A percentile compares a stretch with the other conserved stretches of the same genome.
These are phyloP conservation scores for Straminergon stramineum DNA, from an alignment of 225 moss, liverwort and hornwort genomes.

Conservation along the genomic window DNA sequence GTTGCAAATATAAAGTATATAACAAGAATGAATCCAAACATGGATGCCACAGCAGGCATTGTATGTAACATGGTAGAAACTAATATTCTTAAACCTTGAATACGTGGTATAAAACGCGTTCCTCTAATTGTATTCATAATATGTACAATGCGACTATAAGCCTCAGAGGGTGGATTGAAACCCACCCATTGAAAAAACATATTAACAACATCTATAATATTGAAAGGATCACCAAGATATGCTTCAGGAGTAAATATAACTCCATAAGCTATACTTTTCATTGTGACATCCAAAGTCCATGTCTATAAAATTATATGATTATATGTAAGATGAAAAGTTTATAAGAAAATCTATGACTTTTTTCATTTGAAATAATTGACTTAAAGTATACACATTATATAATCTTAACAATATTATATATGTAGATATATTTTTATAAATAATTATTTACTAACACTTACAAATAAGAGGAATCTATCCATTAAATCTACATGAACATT, in stretches of 20 bases:
- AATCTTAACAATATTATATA: too few species aligned
- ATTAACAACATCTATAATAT: constrained; percentile 53
- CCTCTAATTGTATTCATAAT: constrained; percentile 51
- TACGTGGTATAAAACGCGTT: constrained; percentile 51
- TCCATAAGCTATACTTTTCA: constrained; percentile 63
- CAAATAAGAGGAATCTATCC: constrained; percentile 42
- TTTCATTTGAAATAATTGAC: not conserved
- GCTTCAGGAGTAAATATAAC: constrained; percentile 78
- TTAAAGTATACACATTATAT: not conserved
- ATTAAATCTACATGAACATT: constrained; percentile 24
- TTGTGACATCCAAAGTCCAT: constrained; percentile 36
- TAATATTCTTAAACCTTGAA: constrained; percentile 42
- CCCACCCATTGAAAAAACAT: constrained; percentile 61
- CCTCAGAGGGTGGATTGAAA: constrained; percentile 34
- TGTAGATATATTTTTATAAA: too few species aligned
- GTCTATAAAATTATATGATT: constrained; percentile 6
- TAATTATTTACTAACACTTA: not conserved
- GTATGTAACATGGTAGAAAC: constrained; percentile 43
- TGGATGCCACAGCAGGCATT: constrained; percentile 58
- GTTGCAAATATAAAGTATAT: constrained; percentile 83
- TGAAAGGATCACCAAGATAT: constrained; percentile 77
- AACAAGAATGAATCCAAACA: constrained; percentile 59
- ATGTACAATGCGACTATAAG: constrained; percentile 33
- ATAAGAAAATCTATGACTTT: not conserved
- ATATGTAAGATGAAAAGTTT: not conserved